Evolutionary conservation across 768 basidiomycete genomes (phyloP), one percentile per base, ranked within the genome.

Genomic region (Tubosaeta brunneosetosa): DNA sequence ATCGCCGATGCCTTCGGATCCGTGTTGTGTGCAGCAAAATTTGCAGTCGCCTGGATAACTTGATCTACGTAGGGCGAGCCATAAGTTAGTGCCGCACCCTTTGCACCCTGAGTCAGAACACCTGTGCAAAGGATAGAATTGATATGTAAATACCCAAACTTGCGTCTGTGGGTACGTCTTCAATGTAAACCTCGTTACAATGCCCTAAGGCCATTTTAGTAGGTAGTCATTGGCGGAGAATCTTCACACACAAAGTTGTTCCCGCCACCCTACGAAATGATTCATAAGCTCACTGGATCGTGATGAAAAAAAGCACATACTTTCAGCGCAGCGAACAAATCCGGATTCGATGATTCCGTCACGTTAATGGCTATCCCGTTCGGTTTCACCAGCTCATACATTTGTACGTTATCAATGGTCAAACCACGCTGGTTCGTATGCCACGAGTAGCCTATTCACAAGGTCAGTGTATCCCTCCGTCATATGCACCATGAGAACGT

Each of bases 381-480:
- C 3, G 49, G 42, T 49, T 79, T 71, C 4, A 84, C 82, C 1
- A 85, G 71, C 55, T 84, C 80, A 57, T 69, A 82, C 4, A 74
- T 74, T 16, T 65, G 64, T 38, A 84, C 70, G 9, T 70, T 82
- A 22, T 22, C 22, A 22, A 22, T 22, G 22, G 22, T 22, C 22
- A 22, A 22, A 22, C 22, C 22, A 22, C 22, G 56, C 85, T 83
- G 80, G 57, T 85, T 84, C 0, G 79, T 80, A 52, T 74, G 68
- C 77, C 77, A 84, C 1, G 83, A 83, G 57, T 81, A 86, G 0
- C 83, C 82, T 22, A 22, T 22, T 22, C 22, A 22, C 22, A 22
- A 22, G 22, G 22, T 22, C 22, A 22, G 22, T 22, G 32, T 12
- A 40, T 3, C 36, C 6, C 1, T 22, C 27, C 6, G 13, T 33